Evolutionary conservation across 441 rosid genomes (phyloP).

Genomic region (Isatis lusitanica): DNA sequence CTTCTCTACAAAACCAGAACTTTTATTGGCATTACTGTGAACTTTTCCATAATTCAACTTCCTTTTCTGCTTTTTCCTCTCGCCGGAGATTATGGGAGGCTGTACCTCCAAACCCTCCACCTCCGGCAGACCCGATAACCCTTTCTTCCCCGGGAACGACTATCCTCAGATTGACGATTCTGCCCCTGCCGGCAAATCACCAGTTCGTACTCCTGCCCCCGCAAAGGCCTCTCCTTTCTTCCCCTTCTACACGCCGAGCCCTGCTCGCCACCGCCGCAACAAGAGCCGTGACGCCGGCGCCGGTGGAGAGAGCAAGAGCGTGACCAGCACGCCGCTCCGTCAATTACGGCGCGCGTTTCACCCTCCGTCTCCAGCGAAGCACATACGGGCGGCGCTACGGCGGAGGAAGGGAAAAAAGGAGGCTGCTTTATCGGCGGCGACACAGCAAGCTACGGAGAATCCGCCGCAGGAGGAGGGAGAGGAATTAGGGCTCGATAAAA

Average conservation of each 20-base stretch:
- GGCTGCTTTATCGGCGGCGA: constrained; percentile 31
- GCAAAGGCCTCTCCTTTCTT: constrained; percentile 60
- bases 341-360: constrained; percentile 60
- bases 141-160: constrained; percentile 53
- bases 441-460: constrained; percentile 25
- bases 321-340: constrained; percentile 55
- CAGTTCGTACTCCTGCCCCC: constrained; percentile 30
- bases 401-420: constrained; percentile 47
- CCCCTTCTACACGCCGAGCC: constrained; percentile 72
- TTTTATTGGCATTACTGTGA: constrained; percentile 17
- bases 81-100: constrained; percentile 56
- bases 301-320: constrained; percentile 28
- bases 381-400: constrained; percentile 68
- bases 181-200: constrained; percentile 36
- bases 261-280: constrained; percentile 45
- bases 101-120: constrained; percentile 70
- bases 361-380: constrained; percentile 96
- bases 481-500: constrained; percentile 67
- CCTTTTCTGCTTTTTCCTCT: background rate
- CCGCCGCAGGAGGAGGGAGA: constrained; percentile 48
- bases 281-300: constrained; percentile 43
- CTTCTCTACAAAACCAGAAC: background rate
- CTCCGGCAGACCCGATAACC: constrained; percentile 47
- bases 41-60: background rate
- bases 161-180: constrained; percentile 33